Conservation (phyloP, 805 yeast genomes). For the Nakazawaea wyomingensis region DNA sequence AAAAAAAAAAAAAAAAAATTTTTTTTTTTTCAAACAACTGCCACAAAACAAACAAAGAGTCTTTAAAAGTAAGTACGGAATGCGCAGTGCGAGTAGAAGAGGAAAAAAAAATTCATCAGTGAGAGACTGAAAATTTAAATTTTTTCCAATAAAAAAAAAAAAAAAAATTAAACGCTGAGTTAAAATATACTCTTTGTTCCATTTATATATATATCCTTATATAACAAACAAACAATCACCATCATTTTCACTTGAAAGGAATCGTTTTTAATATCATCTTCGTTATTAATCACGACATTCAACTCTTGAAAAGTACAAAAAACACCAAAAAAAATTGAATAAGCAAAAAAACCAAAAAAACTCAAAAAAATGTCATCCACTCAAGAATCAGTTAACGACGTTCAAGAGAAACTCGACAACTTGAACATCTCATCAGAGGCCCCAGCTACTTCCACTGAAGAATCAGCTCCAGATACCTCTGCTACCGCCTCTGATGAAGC, state of each 20-base stretch:
- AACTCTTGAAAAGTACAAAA: background rate
- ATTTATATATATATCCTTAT: conserved; percentile 4
- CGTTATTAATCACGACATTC: conserved; percentile 2
- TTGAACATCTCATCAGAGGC: conserved; percentile 8
- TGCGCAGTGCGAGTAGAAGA: too few relatives aligned
- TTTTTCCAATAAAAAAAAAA: too few relatives aligned
- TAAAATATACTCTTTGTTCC: background rate
- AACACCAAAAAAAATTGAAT: conserved; percentile 4
- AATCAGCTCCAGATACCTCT: conserved; percentile 8
- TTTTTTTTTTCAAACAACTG: too few relatives aligned
- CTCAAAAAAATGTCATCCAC: conserved; percentile 7
- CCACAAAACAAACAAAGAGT: too few relatives aligned
- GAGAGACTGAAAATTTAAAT: too few relatives aligned
- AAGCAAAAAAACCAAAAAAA: conserved; percentile 8
- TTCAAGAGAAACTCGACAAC: conserved; percentile 12
- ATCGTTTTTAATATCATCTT: background rate
- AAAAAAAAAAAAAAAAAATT: too few relatives aligned
- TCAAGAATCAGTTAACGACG: conserved; percentile 14
- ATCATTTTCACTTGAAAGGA: conserved; percentile 6
- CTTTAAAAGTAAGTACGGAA: too few relatives aligned
- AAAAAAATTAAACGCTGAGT: conserved; percentile 1
- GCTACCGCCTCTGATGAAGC: conserved; percentile 4
- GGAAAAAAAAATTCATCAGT: too few relatives aligned
- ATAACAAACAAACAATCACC: conserved; percentile 6
- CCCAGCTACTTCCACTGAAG: conserved; percentile 1